Conservation (phyloP, 129 eudicot genomes). For the Flaveria sonorensis region DNA sequence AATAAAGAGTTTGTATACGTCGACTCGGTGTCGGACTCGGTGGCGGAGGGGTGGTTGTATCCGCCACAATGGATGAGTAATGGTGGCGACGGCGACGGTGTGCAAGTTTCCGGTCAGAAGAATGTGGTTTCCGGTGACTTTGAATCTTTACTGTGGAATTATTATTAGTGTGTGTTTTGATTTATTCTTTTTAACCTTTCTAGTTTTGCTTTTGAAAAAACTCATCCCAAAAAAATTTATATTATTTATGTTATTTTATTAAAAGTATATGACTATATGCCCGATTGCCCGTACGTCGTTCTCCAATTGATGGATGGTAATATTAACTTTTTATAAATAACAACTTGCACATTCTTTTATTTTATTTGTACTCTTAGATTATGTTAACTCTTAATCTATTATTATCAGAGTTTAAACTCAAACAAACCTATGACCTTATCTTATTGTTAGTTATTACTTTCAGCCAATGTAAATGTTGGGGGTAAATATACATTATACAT, state of each 20-base stretch:
- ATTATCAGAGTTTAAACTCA: too few species aligned
- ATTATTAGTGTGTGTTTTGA: constrained; percentile 5
- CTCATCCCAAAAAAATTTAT: neutral
- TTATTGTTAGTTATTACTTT: neutral
- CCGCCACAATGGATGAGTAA: constrained; percentile 58
- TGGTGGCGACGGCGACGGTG: constrained; percentile 32
- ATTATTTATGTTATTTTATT: constrained; percentile 7
- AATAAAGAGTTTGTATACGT: constrained; percentile 53
- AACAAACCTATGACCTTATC: too few species aligned
- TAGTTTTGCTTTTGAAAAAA: constrained; percentile 5
- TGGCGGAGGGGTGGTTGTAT: constrained; percentile 62
- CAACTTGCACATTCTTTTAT: too few species aligned
- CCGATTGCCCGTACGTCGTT: neutral
- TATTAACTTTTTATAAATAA: neutral
- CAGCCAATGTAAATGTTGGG: neutral
- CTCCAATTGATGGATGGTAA: neutral
- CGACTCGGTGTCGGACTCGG: constrained; percentile 56
- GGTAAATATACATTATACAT: neutral
- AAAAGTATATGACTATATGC: neutral
- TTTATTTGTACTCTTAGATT: too few species aligned
- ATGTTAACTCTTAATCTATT: too few species aligned
- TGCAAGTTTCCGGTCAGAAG: constrained; percentile 33
- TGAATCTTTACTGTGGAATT: constrained; percentile 59
- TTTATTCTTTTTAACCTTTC: constrained; percentile 4
- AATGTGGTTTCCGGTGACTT: constrained; percentile 36